Evolutionary conservation across 768 basidiomycete species (phyloP).

Genomic region (Mycena vitilis): DNA sequence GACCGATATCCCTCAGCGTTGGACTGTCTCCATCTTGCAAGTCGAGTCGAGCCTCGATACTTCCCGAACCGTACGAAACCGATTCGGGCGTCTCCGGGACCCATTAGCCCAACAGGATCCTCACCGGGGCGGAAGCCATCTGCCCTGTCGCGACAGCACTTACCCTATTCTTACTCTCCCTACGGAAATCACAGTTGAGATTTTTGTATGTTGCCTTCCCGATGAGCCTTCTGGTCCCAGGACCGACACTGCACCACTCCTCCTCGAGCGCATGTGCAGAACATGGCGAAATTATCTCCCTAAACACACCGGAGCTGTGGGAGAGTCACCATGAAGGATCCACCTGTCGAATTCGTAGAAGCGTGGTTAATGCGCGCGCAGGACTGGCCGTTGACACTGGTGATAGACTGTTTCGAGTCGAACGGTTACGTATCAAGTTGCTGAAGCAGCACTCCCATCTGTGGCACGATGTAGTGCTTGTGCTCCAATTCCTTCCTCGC

Average conservation of each 20-base stretch:
- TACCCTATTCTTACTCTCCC: not conserved
- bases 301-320: not conserved
- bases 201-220: not conserved
- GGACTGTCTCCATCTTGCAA: no score
- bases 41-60: no score
- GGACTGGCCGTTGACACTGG: not conserved
- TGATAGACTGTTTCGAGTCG: not conserved
- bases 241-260: not conserved
- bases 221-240: not conserved
- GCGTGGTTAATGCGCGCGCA: not conserved
- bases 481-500: not conserved
- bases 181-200: not conserved
- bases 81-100: no score
- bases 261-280: not conserved
- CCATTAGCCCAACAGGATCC: no score
- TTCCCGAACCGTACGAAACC: no score
- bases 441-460: not conserved
- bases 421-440: not conserved
- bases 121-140: not conserved
- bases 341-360: not conserved
- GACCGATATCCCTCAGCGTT: no score
- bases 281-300: not conserved
- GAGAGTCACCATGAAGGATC: not conserved
- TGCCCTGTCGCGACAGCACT: not conserved
- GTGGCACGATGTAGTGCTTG: not conserved